A percentile compares a stretch with the other conserved stretches of the same genome.
Conservation (phyloP, 73 alveolate genomes). For the Uronychia binucleata region DNA sequence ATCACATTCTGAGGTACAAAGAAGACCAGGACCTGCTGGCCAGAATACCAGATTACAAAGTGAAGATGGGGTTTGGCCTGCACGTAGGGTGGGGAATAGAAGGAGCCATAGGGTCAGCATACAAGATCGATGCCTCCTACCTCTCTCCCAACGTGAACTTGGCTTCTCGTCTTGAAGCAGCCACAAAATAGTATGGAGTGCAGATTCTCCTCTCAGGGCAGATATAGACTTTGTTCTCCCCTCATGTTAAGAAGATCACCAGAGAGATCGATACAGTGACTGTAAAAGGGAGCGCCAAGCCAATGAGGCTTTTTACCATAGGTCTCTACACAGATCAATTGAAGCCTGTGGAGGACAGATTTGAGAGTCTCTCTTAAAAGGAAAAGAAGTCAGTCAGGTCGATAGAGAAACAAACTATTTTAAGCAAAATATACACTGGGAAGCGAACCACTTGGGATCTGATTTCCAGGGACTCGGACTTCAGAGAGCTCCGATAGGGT, state of each 20-base stretch:
- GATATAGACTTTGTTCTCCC: slow-evolving; percentile 48
- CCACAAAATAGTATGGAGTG: slow-evolving; percentile 71
- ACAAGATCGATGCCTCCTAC: slow-evolving; percentile 96
- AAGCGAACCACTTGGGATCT: too few relatives aligned
- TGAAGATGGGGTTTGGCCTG: slow-evolving; percentile 92
- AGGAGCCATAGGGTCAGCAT: slow-evolving; percentile 96
- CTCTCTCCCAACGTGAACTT: slow-evolving; percentile 87
- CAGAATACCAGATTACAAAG: slow-evolving; percentile 66
- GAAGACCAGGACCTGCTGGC: slow-evolving; percentile 65
- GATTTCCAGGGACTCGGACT: too few relatives aligned
- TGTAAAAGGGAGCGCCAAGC: slow-evolving; percentile 89
- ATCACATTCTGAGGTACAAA: slow-evolving; percentile 83
- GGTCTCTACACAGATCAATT: too few relatives aligned
- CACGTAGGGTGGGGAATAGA: slow-evolving; percentile 96
- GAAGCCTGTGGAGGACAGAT: too few relatives aligned
- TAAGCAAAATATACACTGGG: too few relatives aligned
- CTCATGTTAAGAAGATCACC: slow-evolving; percentile 60
- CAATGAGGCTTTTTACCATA: slow-evolving; percentile 84
- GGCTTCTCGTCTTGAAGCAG: slow-evolving; percentile 82
- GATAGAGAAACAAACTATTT: too few relatives aligned
- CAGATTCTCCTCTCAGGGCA: slow-evolving; percentile 56
- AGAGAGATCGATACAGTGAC: slow-evolving; percentile 87
- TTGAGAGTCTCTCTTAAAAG: too few relatives aligned
- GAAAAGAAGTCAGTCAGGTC: too few relatives aligned
- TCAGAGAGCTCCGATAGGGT: too few relatives aligned